These are phyloP conservation scores for Polygonum aviculare DNA, from an alignment of 148 eudicot genomes.

Conservation along the genomic window DNA sequence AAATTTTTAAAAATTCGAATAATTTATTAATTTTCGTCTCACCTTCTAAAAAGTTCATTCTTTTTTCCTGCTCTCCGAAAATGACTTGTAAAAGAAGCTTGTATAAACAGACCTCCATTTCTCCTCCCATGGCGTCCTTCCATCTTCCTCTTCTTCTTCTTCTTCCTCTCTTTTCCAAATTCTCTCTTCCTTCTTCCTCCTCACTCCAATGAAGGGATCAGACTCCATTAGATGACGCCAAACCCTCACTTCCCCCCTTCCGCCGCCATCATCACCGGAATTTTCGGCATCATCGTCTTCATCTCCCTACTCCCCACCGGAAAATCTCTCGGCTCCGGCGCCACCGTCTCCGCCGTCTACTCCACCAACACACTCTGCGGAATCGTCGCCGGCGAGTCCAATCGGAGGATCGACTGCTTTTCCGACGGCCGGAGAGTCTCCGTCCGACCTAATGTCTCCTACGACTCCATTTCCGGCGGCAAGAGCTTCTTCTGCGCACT, in stretches of 20 bases:
- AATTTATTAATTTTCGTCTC: conserved; percentile 1
- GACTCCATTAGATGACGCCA: conserved; percentile 29
- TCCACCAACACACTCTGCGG: conserved; percentile 53
- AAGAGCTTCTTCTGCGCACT: conserved; percentile 56
- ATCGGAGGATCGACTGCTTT: conserved; percentile 48
- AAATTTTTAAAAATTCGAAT: not conserved
- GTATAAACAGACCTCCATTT: not conserved
- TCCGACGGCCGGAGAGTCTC: conserved; percentile 2
- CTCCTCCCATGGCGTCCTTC: not conserved
- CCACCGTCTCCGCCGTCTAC: conserved; percentile 41
- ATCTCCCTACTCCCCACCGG: conserved; percentile 14
- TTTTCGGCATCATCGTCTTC: conserved; percentile 16
- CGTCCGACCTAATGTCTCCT: conserved; percentile 42
- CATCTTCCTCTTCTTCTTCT: conserved; percentile 1
- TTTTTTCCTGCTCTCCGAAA: not conserved
- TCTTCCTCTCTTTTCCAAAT: conserved; percentile 6
- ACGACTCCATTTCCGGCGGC: conserved; percentile 62
- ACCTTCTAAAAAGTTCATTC: not conserved
- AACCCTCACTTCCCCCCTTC: conserved; percentile 4
- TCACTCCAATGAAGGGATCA: conserved; percentile 25
- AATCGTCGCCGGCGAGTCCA: conserved; percentile 36
- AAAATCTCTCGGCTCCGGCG: conserved; percentile 37
- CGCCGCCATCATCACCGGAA: conserved; percentile 13
- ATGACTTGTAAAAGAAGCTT: not conserved
- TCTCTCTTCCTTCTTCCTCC: not conserved